These are phyloP conservation scores for Penicillium sp. DNA, from an alignment of 2,329 filamentous ascomycete species.

Conservation along the genomic window DNA sequence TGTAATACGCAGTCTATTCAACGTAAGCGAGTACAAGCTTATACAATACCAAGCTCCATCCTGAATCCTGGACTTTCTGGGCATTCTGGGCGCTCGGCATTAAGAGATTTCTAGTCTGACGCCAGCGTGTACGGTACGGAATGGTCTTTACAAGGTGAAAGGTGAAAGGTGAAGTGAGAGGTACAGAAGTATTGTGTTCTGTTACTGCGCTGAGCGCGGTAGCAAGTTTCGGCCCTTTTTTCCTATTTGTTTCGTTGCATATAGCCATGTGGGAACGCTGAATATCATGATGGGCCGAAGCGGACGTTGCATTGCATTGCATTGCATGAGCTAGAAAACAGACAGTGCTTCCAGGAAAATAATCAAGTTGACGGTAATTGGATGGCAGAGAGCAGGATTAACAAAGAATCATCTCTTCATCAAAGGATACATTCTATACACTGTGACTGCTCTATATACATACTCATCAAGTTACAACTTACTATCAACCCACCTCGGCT, in stretches of 20 bases:
- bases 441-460: neutral
- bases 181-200: neutral
- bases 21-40: conserved; percentile 1
- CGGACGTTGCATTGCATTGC: conserved; percentile 2
- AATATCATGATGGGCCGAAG: neutral
- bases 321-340: neutral
- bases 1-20: neutral
- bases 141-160: neutral
- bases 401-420: no score
- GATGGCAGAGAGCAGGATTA: no score
- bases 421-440: neutral
- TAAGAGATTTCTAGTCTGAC: neutral
- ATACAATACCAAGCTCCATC: conserved; percentile 3
- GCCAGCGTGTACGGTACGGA: neutral
- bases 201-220: neutral
- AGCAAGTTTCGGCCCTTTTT: neutral
- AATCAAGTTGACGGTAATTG: neutral
- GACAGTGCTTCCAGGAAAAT: neutral
- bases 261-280: neutral
- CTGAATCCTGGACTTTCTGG: neutral
- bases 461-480: conserved; percentile 21
- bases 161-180: neutral
- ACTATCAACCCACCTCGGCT: conserved; percentile 18
- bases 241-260: neutral
- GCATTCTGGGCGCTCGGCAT: neutral